Percentiles rank a stretch among this genome's conserved stretches.
Conservation (phyloP, 208 protist species). For the Trypanosoma caninum region DNA sequence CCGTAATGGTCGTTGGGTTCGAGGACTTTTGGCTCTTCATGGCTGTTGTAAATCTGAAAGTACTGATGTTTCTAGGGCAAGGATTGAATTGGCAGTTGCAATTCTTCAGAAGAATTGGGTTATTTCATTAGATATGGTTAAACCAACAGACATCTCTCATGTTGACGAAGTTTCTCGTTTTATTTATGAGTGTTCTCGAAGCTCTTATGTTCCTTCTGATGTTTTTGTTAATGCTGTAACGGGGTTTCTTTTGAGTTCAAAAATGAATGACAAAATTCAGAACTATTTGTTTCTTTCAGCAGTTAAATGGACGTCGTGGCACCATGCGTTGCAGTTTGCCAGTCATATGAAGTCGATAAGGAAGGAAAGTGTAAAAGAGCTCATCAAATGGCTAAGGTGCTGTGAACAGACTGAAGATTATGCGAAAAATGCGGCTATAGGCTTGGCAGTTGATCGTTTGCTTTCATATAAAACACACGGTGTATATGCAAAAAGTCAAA, state of each 20-base stretch:
- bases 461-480: background rate
- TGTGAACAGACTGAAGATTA: background rate
- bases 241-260: slow-evolving; percentile 1
- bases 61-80: slow-evolving; percentile 25
- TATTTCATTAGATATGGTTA: slow-evolving; percentile 38
- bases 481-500: background rate
- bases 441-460: slow-evolving; percentile 2
- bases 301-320: slow-evolving; percentile 23
- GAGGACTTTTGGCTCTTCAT: slow-evolving; percentile 62
- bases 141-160: slow-evolving; percentile 11
- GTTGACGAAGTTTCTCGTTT: slow-evolving; percentile 14
- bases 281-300: slow-evolving; percentile 16
- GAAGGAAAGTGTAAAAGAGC: background rate
- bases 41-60: slow-evolving; percentile 22
- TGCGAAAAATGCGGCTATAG: slow-evolving; percentile 7
- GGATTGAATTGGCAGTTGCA: slow-evolving; percentile 37
- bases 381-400: slow-evolving; percentile 12
- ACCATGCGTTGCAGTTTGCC: slow-evolving; percentile 17
- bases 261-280: slow-evolving; percentile 8
- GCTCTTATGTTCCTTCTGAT: slow-evolving; percentile 9
- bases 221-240: slow-evolving; percentile 2
- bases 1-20: slow-evolving; percentile 53
- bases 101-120: slow-evolving; percentile 47
- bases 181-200: slow-evolving; percentile 22
- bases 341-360: slow-evolving; percentile 7